Conservation (phyloP, 225 moss, liverwort and hornwort genomes). For the Physcomitrellopsis africana region DNA sequence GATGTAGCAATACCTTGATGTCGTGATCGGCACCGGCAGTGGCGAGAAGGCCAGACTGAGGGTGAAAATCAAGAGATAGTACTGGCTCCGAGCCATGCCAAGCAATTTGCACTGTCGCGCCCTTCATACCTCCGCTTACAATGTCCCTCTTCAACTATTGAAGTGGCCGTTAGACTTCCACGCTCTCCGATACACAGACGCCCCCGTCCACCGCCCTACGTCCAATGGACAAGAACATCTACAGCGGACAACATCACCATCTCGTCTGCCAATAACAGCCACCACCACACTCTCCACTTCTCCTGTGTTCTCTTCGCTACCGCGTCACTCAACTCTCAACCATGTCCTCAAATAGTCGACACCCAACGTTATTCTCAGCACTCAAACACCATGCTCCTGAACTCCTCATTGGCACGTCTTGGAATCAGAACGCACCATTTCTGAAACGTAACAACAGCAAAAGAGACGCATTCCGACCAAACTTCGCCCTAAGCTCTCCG, state of each 20-base stretch:
- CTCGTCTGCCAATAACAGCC: conserved; percentile 2
- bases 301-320: neutral
- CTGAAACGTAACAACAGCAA: neutral
- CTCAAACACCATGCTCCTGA: neutral
- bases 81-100: conserved; percentile 92
- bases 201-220: neutral
- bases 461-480: neutral
- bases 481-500: neutral
- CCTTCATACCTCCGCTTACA: conserved; percentile 63
- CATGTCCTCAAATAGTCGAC: neutral
- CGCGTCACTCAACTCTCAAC: conserved; percentile 16
- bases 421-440: conserved; percentile 11
- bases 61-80: conserved; percentile 89
- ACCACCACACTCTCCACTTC: neutral
- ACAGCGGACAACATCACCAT: neutral
- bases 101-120: conserved; percentile 88
- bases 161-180: neutral
- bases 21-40: conserved; percentile 95
- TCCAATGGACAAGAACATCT: conserved; percentile 1
- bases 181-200: neutral
- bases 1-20: conserved; percentile 57
- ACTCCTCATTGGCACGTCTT: neutral
- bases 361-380: neutral
- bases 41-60: conserved; percentile 71
- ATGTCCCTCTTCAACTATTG: neutral